Evolutionary conservation across 805 yeast genomes (phyloP).

Genomic region (Wickerhamomyces pijperi): DNA sequence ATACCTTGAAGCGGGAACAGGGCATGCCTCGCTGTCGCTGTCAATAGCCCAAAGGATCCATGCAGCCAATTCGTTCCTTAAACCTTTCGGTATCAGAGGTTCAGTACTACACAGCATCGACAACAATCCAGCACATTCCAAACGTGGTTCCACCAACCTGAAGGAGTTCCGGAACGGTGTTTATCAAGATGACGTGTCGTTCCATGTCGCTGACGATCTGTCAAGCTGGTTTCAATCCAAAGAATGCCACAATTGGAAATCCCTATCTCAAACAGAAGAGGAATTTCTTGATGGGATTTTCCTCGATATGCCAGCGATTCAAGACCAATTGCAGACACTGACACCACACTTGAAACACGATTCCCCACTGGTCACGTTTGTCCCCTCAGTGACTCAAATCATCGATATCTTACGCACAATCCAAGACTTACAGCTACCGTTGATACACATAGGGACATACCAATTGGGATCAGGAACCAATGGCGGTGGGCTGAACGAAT

Average conservation of each 20-base stretch:
- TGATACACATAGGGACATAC: slow-evolving; percentile 27
- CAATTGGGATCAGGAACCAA: slow-evolving; percentile 33
- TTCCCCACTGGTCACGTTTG: slow-evolving; percentile 32
- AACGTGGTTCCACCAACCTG: slow-evolving; percentile 30
- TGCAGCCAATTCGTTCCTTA: slow-evolving; percentile 29
- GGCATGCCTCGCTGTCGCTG: slow-evolving; percentile 39
- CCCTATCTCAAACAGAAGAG: slow-evolving; percentile 7
- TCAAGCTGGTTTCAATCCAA: slow-evolving; percentile 24
- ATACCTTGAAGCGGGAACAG: slow-evolving; percentile 42
- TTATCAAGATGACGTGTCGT: slow-evolving; percentile 33
- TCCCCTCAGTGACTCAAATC: slow-evolving; percentile 39
- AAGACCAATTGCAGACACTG: slow-evolving; percentile 22
- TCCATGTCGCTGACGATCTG: slow-evolving; percentile 31
- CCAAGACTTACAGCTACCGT: slow-evolving; percentile 19
- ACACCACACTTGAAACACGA: slow-evolving; percentile 26
- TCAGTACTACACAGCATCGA: slow-evolving; percentile 37
- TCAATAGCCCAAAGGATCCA: slow-evolving; percentile 32
- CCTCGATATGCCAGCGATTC: slow-evolving; percentile 35
- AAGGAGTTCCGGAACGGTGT: slow-evolving; percentile 30
- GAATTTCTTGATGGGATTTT: slow-evolving; percentile 32
- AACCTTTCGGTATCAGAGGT: slow-evolving; percentile 23
- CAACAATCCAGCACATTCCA: slow-evolving; percentile 26
- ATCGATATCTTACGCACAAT: slow-evolving; percentile 26
- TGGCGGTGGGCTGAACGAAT: slow-evolving; percentile 40
- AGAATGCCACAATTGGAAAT: slow-evolving; percentile 17